Evolutionary conservation across 345 rosid genomes (phyloP).

Genomic region (Eucalyptus marginata): DNA sequence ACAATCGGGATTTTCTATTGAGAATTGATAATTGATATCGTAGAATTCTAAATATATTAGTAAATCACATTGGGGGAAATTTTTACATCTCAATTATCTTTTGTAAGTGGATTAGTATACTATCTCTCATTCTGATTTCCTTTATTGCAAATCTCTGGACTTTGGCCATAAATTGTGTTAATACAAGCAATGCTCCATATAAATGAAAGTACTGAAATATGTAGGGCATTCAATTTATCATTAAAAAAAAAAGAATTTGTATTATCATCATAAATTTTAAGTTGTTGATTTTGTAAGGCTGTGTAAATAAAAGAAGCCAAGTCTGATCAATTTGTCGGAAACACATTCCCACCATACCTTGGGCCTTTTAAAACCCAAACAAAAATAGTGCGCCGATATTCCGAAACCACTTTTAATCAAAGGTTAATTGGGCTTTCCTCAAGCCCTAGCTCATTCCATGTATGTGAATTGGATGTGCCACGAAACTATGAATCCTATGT

Average conservation of each 20-base stretch:
- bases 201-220: neutral
- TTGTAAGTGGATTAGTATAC: neutral
- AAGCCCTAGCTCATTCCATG: neutral
- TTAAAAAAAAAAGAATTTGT: neutral
- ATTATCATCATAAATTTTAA: no score
- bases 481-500: neutral
- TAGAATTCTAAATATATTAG: neutral
- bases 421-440: neutral
- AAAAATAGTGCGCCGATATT: no score
- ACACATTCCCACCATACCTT: neutral
- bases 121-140: neutral
- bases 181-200: neutral
- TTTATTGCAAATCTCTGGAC: neutral
- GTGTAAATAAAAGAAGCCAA: neutral
- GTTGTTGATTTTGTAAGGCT: fast-evolving
- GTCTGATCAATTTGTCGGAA: no score
- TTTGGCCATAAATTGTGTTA: neutral
- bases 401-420: neutral
- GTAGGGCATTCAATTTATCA: neutral
- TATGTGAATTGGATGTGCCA: neutral
- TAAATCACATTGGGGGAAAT: neutral
- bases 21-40: neutral
- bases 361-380: neutral
- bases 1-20: neutral
- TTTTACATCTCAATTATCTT: neutral